A percentile compares a stretch with the other conserved stretches of the same genome.
Conservation (phyloP, 441 rosid genomes). For the Codiaeum variegatum region DNA sequence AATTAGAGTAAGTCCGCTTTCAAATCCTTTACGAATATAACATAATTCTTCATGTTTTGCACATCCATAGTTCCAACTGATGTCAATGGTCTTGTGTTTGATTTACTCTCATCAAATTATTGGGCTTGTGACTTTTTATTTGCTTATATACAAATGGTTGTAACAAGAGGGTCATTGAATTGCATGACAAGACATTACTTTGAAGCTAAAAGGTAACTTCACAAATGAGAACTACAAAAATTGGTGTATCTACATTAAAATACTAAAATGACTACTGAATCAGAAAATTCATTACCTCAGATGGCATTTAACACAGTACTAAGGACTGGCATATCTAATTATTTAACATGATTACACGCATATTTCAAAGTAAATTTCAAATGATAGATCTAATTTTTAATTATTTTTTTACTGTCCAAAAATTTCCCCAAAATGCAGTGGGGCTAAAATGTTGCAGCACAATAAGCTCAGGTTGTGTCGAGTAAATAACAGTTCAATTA, state of each 20-base stretch:
- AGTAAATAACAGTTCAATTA: slow-evolving; percentile 23
- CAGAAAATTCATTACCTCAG: background rate
- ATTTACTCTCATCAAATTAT: too few species aligned
- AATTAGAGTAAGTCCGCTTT: too few species aligned
- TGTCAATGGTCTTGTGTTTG: too few species aligned
- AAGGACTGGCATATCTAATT: background rate
- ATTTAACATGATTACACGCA: background rate
- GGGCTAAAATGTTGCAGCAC: background rate
- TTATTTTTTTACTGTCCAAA: background rate
- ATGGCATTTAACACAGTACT: background rate
- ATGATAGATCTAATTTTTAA: background rate
- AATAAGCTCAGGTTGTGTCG: background rate
- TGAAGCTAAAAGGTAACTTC: background rate
- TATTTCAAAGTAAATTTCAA: background rate
- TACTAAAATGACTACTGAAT: background rate
- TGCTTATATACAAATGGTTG: too few species aligned
- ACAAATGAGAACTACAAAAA: background rate
- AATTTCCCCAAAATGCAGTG: background rate
- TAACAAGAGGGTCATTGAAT: background rate
- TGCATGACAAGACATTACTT: background rate
- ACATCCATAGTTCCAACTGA: too few species aligned
- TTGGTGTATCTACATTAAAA: background rate
- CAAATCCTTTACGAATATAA: too few species aligned
- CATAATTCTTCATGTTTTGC: too few species aligned
- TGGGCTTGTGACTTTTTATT: background rate